Evolutionary conservation across 768 basidiomycete genomes (phyloP), one percentile per base, ranked within the genome.

Genomic region (Ramaria sp.): DNA sequence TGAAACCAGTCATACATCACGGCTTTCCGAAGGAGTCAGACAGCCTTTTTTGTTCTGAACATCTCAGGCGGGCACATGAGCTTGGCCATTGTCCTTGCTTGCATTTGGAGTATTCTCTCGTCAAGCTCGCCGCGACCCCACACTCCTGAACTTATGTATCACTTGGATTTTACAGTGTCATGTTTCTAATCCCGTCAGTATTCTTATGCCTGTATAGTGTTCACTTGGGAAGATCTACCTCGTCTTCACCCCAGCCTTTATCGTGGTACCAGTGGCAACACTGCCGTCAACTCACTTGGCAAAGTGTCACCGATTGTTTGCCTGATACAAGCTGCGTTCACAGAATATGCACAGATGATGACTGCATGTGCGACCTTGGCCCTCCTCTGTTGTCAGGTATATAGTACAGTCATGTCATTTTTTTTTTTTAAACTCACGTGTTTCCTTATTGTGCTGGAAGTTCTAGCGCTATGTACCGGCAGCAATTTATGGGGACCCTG

Each of bases 141-240:
- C 75, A 1, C 70, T 82, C 61, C 65, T 82, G 59, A 83, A 83
- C 59, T 76, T 82, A 59, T 82, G 79, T 57, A 53, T 77, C 19
- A 72, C 76, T 47, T 79, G 79, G 79, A 72, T 77, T 82, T 43
- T 81, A 75, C 62, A 82, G 81, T 7, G 63, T 82, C 54, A 68
- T 72, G 37, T 78, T 75, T 62, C 75, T 71, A 62, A 59, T 83
- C 19, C 64, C 73, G 82, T 82, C 59, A 68, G 82, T 68, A 37
- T 37, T 17, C 2, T 43, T 41, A 13, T n/a, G 2, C 7, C n/a
- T 12, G 13, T 41, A 7, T 12, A 41, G n/a, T 41, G n/a, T 41
- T 41, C 4, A 39, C 15, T 39, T 15, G n/a, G n/a, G n/a, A 9
- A 9, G 12, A 12, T 41, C 7, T 41, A 13, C n/a, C n/a, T 41